Evolutionary conservation across 208 protist genomes (phyloP).

Genomic region (Entamoeba invadens): DNA sequence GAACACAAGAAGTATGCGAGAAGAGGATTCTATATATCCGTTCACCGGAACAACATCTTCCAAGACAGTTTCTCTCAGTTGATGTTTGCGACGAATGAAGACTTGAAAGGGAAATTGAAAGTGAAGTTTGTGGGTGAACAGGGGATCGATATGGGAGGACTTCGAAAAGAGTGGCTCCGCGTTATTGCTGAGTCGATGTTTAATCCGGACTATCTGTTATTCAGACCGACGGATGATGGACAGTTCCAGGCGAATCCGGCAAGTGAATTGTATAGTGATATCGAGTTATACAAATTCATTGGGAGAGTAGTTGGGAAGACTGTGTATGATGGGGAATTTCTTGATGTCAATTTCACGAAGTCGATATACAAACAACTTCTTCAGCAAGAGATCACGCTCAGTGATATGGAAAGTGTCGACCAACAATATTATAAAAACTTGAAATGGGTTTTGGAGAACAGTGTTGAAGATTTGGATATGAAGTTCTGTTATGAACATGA

Average conservation of each 20-base stretch:
- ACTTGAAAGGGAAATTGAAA: conserved; percentile 1
- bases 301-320: conserved; percentile 21
- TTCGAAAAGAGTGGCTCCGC: conserved; percentile 23
- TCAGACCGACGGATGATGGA: neutral
- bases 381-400: neutral
- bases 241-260: conserved; percentile 5
- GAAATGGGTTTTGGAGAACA: conserved; percentile 4
- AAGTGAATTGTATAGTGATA: neutral
- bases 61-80: neutral
- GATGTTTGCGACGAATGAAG: neutral
- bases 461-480: neutral
- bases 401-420: conserved; percentile 4
- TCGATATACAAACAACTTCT: conserved; percentile 10
- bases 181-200: conserved; percentile 13
- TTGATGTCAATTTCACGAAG: conserved; percentile 22
- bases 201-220: conserved; percentile 6
- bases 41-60: neutral
- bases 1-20: neutral
- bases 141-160: conserved; percentile 23
- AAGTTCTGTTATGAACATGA: neutral
- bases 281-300: conserved; percentile 15
- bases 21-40: neutral
- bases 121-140: conserved; percentile 14
- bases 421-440: neutral
- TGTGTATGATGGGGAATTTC: conserved; percentile 18